A percentile compares a stretch with the other conserved stretches of the same genome.
Evolutionary conservation across 179 eudicot species (phyloP).

Genomic region (Beta corolliflora): DNA sequence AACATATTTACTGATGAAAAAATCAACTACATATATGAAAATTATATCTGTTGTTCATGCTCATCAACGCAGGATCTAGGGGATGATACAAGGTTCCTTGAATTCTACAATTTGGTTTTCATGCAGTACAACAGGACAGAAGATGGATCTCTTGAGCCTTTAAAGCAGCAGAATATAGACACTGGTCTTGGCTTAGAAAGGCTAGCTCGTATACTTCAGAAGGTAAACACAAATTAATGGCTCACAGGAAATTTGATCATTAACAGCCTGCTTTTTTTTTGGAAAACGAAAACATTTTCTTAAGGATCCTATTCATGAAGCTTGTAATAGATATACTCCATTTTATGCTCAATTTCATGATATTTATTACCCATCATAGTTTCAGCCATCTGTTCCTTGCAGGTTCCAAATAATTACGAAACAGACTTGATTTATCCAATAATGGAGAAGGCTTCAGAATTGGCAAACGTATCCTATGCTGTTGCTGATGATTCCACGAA

Average conservation of each 20-base stretch:
- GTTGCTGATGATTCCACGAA: constrained; percentile 69
- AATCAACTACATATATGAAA: background rate
- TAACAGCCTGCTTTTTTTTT: constrained; percentile 11
- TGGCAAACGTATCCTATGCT: constrained; percentile 76
- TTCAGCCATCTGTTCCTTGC: constrained; percentile 35
- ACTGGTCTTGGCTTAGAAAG: constrained; percentile 97
- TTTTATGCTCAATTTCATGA: background rate
- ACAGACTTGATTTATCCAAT: constrained; percentile 92
- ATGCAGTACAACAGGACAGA: constrained; percentile 89
- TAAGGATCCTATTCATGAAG: background rate
- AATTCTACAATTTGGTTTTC: constrained; percentile 96
- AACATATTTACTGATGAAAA: background rate
- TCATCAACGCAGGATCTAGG: constrained; percentile 70
- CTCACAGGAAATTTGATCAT: background rate
- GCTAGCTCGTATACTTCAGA: constrained; percentile 93
- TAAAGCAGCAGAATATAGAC: constrained; percentile 89
- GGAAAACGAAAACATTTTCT: background rate
- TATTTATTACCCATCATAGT: background rate
- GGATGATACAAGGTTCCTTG: constrained; percentile 91
- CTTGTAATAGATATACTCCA: background rate
- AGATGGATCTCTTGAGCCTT: constrained; percentile 86
- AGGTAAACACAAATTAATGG: constrained; percentile 41
- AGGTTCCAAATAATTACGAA: constrained; percentile 97
- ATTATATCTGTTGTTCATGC: constrained; percentile 8
- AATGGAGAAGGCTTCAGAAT: constrained; percentile 77